Evolutionary conservation across 352 stramenopile species (phyloP).

Genomic region (Phytophthora palmivora): DNA sequence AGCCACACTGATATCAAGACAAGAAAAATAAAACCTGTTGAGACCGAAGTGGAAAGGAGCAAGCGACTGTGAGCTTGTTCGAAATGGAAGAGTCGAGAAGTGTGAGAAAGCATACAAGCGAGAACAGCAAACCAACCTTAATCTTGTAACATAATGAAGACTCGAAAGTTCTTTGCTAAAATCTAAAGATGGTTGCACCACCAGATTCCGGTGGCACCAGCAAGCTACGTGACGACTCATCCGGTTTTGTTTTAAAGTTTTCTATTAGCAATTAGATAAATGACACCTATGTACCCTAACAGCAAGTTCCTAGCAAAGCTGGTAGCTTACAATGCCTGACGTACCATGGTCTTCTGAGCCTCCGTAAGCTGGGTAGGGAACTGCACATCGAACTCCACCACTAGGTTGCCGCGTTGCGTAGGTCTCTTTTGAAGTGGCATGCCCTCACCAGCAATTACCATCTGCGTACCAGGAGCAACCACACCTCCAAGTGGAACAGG

Average conservation of each 20-base stretch:
- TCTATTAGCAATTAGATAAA: slow-evolving; percentile 34
- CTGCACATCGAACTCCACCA: slow-evolving; percentile 97
- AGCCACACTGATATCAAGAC: slow-evolving; percentile 2
- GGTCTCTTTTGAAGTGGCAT: slow-evolving; percentile 94
- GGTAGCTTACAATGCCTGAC: slow-evolving; percentile 68
- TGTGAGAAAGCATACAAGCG: slow-evolving; percentile 3
- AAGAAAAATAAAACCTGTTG: slow-evolving; percentile 24
- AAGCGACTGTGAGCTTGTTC: slow-evolving; percentile 2
- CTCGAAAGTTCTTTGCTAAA: not conserved
- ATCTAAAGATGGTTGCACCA: slow-evolving; percentile 2
- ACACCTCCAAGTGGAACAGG: slow-evolving; percentile 91
- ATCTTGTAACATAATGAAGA: slow-evolving; percentile 35
- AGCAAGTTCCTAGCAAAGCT: slow-evolving; percentile 8
- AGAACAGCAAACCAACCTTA: slow-evolving; percentile 23
- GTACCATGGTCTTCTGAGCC: slow-evolving; percentile 73
- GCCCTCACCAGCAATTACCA: slow-evolving; percentile 94
- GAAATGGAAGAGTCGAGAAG: slow-evolving; percentile 3
- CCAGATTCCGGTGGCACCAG: slow-evolving; percentile 9
- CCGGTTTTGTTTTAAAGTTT: slow-evolving; percentile 17
- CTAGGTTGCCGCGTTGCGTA: slow-evolving; percentile 91
- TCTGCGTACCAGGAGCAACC: slow-evolving; percentile 92
- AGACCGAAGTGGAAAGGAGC: slow-evolving; percentile 12
- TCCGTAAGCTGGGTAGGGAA: slow-evolving; percentile 93
- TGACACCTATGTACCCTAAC: slow-evolving; percentile 4
- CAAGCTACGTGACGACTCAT: not conserved